phyloP scores from a whole-genome alignment of 2,329 filamentous ascomycete genomes.

The Cladorrhinum sp. region DNA sequence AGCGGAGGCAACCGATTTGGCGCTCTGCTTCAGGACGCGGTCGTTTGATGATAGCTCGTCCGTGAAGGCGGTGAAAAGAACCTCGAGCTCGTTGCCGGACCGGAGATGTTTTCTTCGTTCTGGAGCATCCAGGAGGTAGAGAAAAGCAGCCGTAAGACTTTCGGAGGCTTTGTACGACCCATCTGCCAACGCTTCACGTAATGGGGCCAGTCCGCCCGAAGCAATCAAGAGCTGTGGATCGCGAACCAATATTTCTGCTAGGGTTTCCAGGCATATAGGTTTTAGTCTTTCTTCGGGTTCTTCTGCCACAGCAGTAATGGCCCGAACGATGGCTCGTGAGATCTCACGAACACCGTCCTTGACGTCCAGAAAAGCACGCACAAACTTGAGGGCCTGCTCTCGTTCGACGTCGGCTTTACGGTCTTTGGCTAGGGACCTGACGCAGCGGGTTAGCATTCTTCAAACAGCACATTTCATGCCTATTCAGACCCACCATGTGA shows the following conservation, averaged over 20 bases:
- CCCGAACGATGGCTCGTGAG: conserved; percentile 80
- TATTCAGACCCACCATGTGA: conserved; percentile 59
- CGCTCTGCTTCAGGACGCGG: conserved; percentile 72
- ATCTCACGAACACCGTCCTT: conserved; percentile 88
- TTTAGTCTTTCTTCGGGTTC: conserved; percentile 80
- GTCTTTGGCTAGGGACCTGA: conserved; percentile 83
- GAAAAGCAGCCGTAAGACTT: conserved; percentile 79
- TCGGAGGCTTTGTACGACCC: conserved; percentile 91
- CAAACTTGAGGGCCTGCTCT: conserved; percentile 95
- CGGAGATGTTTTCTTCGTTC: conserved; percentile 76
- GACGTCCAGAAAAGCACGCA: conserved; percentile 90
- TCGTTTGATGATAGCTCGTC: conserved; percentile 68
- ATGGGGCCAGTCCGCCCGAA: conserved; percentile 76
- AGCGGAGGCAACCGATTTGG: conserved; percentile 86
- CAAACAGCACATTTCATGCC: background rate
- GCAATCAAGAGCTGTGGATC: conserved; percentile 78
- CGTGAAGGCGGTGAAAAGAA: conserved; percentile 88
- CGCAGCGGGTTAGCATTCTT: conserved; percentile 9
- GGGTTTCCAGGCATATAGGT: conserved; percentile 86
- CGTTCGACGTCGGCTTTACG: conserved; percentile 95
- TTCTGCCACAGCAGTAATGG: conserved; percentile 86
- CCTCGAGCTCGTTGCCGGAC: conserved; percentile 84
- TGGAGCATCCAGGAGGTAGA: conserved; percentile 85
- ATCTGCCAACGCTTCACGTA: conserved; percentile 90
- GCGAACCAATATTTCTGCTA: conserved; percentile 86